phyloP scores from a whole-genome alignment of 805 yeast genomes.

The Kregervanrija delftensis region DNA sequence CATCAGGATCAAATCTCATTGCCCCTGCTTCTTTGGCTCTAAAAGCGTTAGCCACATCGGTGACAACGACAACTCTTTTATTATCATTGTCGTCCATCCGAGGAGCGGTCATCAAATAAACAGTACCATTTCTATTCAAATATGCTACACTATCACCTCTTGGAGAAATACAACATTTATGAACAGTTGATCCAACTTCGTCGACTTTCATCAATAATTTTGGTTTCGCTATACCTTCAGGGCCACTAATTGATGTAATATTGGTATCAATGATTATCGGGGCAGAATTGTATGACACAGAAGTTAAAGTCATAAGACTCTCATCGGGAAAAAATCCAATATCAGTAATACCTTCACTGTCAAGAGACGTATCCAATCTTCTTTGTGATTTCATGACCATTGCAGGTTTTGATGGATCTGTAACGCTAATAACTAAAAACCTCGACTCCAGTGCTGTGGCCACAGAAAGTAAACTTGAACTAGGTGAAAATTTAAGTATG shows the following conservation, averaged over 20 bases:
- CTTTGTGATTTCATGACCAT: constrained; percentile 63
- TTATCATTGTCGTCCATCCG: constrained; percentile 47
- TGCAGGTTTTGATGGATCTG: constrained; percentile 57
- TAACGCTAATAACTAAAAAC: constrained; percentile 65
- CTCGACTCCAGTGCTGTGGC: constrained; percentile 74
- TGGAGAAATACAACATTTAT: constrained; percentile 70
- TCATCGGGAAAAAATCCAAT: constrained; percentile 66
- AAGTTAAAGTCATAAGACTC: constrained; percentile 43
- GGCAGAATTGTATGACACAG: constrained; percentile 57
- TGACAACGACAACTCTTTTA: constrained; percentile 58
- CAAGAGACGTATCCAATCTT: constrained; percentile 56
- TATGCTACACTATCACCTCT: constrained; percentile 82
- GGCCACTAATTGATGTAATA: constrained; percentile 37
- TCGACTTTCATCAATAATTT: constrained; percentile 55
- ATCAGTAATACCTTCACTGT: constrained; percentile 86
- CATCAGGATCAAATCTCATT: constrained; percentile 68
- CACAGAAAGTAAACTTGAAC: constrained; percentile 65
- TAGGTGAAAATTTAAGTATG: constrained; percentile 62
- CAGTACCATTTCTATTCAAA: constrained; percentile 69
- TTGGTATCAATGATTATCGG: constrained; percentile 64
- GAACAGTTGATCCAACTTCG: constrained; percentile 77
- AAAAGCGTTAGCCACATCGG: constrained; percentile 72
- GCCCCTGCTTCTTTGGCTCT: constrained; percentile 74
- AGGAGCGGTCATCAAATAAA: constrained; percentile 62
- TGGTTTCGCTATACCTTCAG: constrained; percentile 49